Percentiles rank a stretch among this genome's conserved stretches.
Evolutionary conservation across 2,329 filamentous ascomycete species (phyloP).

Genomic region (Penicillium sp.): DNA sequence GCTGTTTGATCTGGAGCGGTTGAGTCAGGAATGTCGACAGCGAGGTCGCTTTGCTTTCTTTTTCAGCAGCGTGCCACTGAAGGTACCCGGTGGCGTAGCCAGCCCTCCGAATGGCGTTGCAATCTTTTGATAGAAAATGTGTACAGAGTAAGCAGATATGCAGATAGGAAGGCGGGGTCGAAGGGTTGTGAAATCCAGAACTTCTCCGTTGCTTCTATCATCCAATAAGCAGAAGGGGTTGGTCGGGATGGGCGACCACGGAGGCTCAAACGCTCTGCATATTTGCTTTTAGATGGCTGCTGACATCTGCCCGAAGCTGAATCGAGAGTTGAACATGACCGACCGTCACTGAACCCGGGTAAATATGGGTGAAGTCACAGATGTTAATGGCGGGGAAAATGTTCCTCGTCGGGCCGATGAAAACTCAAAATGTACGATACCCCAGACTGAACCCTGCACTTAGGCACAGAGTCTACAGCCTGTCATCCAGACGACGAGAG

Average conservation of each 20-base stretch:
- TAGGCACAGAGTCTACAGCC: no score
- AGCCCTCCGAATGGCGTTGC: slow-evolving; percentile 51
- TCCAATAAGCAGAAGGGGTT: background rate
- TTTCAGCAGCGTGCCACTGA: slow-evolving; percentile 51
- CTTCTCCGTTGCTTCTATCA: background rate
- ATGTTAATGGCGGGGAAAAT: background rate
- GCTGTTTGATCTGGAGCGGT: slow-evolving; percentile 47
- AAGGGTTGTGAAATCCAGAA: no score
- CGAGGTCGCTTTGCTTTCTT: slow-evolving; percentile 50
- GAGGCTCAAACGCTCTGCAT: background rate
- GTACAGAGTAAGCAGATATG: background rate
- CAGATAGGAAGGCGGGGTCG: background rate
- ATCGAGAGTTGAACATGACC: no score
- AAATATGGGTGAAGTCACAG: no score
- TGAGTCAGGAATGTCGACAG: slow-evolving; percentile 41
- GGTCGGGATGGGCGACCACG: background rate
- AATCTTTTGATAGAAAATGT: slow-evolving; percentile 36
- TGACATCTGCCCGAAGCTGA: background rate
- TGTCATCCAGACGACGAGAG: no score
- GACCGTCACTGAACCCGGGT: no score
- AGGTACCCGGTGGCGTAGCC: slow-evolving; percentile 49
- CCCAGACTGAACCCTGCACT: background rate
- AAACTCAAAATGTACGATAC: background rate
- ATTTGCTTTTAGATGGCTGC: background rate
- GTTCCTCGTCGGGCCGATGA: slow-evolving; percentile 2